Evolutionary conservation across 108 stramenopile species (phyloP).

Genomic region (Cylindrotheca closterium): DNA sequence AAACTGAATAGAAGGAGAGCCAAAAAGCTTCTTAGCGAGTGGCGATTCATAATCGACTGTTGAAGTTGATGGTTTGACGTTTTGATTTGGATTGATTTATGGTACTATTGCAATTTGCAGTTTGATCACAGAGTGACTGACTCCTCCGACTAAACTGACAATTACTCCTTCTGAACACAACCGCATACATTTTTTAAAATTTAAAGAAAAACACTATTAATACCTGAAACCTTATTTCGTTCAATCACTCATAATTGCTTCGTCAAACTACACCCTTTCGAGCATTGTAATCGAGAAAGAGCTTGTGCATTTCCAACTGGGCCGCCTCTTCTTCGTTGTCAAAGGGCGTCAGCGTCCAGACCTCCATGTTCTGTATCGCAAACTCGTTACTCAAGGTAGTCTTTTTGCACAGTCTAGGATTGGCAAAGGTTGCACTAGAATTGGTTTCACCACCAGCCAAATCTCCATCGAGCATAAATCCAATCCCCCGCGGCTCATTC

Average conservation of each 20-base stretch:
- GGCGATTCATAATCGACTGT: no score
- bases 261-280: neutral
- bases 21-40: no score
- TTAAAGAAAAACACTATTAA: no score
- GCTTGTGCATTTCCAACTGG: conserved; percentile 34
- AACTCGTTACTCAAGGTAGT: conserved; percentile 30
- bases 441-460: conserved; percentile 55
- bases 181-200: no score
- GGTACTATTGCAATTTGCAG: no score
- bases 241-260: no score
- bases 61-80: no score
- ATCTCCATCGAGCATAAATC: conserved; percentile 50
- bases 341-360: conserved; percentile 67
- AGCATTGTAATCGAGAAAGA: conserved; percentile 23
- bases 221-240: no score
- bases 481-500: conserved; percentile 48
- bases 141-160: no score
- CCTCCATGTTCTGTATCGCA: conserved; percentile 61
- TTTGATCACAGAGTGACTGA: no score
- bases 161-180: no score
- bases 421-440: conserved; percentile 64
- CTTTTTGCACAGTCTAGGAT: conserved; percentile 41
- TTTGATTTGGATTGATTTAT: no score
- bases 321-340: conserved; percentile 41
- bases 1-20: neutral